A percentile compares a stretch with the other conserved stretches of the same genome.
Evolutionary conservation across 352 stramenopile genomes (phyloP).

Genomic region (Pythium phragmiticola): DNA sequence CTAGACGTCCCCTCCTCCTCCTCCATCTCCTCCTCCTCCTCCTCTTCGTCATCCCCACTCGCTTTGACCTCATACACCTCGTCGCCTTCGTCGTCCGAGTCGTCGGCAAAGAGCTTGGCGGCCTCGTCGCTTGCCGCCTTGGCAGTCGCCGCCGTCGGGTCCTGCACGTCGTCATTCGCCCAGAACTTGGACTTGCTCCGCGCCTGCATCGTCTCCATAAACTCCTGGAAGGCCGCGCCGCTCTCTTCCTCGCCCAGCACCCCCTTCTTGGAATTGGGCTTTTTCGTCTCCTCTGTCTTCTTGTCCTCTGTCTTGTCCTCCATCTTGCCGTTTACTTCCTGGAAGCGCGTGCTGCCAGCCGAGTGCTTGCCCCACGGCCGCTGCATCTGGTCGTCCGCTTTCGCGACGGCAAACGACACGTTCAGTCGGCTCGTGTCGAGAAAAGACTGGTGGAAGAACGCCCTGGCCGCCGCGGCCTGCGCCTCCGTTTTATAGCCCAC

Average conservation of each 20-base stretch:
- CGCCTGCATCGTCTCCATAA: conserved; percentile 90
- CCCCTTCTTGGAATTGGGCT: conserved; percentile 25
- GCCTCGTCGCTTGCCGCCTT: conserved; percentile 24
- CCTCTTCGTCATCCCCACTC: conserved; percentile 29
- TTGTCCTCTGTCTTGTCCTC: conserved; percentile 23
- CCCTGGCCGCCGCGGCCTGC: conserved; percentile 54
- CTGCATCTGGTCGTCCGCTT: conserved; percentile 55
- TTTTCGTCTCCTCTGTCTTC: conserved; percentile 31
- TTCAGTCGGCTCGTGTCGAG: conserved; percentile 87
- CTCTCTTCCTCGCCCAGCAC: conserved; percentile 24
- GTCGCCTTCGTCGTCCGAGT: conserved; percentile 51
- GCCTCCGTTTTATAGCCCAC: conserved; percentile 74
- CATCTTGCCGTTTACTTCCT: conserved; percentile 4
- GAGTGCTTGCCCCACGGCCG: conserved; percentile 91
- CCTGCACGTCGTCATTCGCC: conserved; percentile 88
- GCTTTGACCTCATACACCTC: conserved; percentile 88
- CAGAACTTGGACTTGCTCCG: conserved; percentile 89
- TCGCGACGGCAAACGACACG: conserved; percentile 78
- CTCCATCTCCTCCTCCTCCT: conserved; percentile 35
- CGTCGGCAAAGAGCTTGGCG: conserved; percentile 27
- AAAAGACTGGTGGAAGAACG: conserved; percentile 88
- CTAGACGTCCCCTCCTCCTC: conserved; percentile 7
- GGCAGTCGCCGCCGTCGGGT: conserved; percentile 25
- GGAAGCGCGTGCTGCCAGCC: conserved; percentile 69
- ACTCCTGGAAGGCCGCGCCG: conserved; percentile 82